These are phyloP conservation scores for Colletotrichum spinosum DNA, from an alignment of 2,329 filamentous ascomycete genomes.

Conservation along the genomic window DNA sequence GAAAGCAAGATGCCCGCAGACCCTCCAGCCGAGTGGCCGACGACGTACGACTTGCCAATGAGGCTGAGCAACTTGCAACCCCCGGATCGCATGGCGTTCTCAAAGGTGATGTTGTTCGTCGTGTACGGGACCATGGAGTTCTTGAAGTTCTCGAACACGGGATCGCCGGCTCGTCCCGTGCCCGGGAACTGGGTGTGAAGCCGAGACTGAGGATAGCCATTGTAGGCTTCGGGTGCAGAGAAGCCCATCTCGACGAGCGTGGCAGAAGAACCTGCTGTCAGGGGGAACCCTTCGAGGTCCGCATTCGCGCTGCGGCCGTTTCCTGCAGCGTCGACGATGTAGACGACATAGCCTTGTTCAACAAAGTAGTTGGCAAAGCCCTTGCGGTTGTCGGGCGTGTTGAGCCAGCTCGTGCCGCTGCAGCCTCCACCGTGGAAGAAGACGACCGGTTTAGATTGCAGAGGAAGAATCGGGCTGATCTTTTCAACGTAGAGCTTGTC, in stretches of 20 bases:
- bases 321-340: conserved; percentile 55
- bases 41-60: conserved; percentile 45
- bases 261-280: conserved; percentile 34
- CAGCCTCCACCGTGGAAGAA: conserved; percentile 27
- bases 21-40: conserved; percentile 45
- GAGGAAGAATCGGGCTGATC: conserved; percentile 46
- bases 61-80: conserved; percentile 45
- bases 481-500: conserved; percentile 67
- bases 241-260: conserved; percentile 44
- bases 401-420: conserved; percentile 46
- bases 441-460: conserved; percentile 11
- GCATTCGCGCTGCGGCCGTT: conserved; percentile 50
- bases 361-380: conserved; percentile 61
- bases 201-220: conserved; percentile 42
- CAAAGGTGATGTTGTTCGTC: conserved; percentile 42
- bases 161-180: conserved; percentile 41
- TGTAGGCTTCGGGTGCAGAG: conserved; percentile 44
- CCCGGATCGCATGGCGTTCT: conserved; percentile 43
- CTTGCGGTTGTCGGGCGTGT: conserved; percentile 57
- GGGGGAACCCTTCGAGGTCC: conserved; percentile 38
- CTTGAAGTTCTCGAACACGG: conserved; percentile 45
- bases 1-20: conserved; percentile 39
- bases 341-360: conserved; percentile 54
- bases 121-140: conserved; percentile 44
- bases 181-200: conserved; percentile 55